Percentiles rank a stretch among this genome's conserved stretches.
Conservation (phyloP, 1,284 basidiomycete genomes). For the Tremellales sp. region DNA sequence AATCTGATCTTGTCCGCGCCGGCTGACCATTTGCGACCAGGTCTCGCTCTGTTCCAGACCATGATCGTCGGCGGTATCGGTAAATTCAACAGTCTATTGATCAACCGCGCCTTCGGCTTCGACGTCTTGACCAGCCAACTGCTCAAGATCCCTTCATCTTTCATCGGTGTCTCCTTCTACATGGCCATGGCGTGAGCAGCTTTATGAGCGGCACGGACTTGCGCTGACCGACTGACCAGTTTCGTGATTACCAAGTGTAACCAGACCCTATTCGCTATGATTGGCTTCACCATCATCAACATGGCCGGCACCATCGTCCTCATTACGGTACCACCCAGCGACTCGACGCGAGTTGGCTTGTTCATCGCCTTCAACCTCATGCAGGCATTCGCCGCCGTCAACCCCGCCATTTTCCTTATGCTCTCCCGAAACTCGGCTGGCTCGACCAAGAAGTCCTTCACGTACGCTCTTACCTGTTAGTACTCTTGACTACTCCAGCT, state of each 20-base stretch:
- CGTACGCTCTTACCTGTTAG: constrained; percentile 23
- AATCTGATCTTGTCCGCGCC: no score
- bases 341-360: constrained; percentile 19
- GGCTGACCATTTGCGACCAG: no score
- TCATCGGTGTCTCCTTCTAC: constrained; percentile 13
- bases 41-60: constrained; percentile 23
- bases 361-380: constrained; percentile 26
- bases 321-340: constrained; percentile 19
- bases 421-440: constrained; percentile 28
- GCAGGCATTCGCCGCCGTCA: constrained; percentile 23
- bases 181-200: constrained; percentile 13
- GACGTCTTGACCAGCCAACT: constrained; percentile 15
- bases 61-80: constrained; percentile 31
- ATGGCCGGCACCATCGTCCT: constrained; percentile 26
- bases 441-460: constrained; percentile 31
- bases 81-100: constrained; percentile 20
- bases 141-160: constrained; percentile 20
- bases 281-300: constrained; percentile 23
- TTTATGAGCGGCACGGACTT: constrained; percentile 6
- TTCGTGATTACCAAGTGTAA: constrained; percentile 15
- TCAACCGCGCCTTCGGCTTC: constrained; percentile 23
- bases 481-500: no score
- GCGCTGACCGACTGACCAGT: not conserved
- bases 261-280: constrained; percentile 22
- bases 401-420: constrained; percentile 22